Evolutionary conservation across 2,329 filamentous ascomycete genomes (phyloP), one percentile per base, ranked within the genome.

Genomic region (Verticillium longisporum): DNA sequence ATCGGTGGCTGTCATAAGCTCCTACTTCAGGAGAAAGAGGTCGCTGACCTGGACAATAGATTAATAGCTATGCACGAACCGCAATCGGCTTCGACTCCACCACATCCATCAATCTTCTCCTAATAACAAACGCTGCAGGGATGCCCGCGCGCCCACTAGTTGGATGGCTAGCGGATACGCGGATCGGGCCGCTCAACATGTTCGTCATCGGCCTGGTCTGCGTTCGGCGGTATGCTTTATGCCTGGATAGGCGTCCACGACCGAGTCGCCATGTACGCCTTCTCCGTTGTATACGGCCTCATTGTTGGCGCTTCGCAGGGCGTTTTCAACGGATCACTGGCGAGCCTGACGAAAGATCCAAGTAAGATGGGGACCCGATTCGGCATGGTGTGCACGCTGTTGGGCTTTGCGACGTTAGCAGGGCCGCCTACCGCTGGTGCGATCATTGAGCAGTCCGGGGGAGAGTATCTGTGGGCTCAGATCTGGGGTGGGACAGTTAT

Each of bases 41-140:
- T 79, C 80, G 0, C 72, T 89, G 32, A 86, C 84, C 6, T 80
- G 88, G 55, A 85, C 85, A 1, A 68, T 89, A 77, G 75, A 75
- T 76, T 45, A 72, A 76, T 57, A 71, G 73, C 9, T 74, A 72
- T 55, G 73, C 75, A 6, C 70, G 72, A 3, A 70, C 79, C n/a
- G 70, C 77, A 21, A 71, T 84, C 6, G 69, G 70, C 7, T 75
- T 83, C 7, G 74, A 77, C 18, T 80, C 82, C 31, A 18, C 32
- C 37, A 73, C 75, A 0, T 84, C 83, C 0, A 79, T 87, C 66
- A 81, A 82, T 58, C 76, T 88, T 11, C 76, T 89, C 6, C 75
- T 89, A 26, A 78, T 87, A n/a, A 78, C 85, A 15, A 88, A 87
- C 66, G 84, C 78, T 6, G 72, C 85, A 14, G 85, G 84, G 0